Evolutionary conservation across 1,139 yeast genomes (phyloP).

Genomic region (Saccharomycopsis phalli): DNA sequence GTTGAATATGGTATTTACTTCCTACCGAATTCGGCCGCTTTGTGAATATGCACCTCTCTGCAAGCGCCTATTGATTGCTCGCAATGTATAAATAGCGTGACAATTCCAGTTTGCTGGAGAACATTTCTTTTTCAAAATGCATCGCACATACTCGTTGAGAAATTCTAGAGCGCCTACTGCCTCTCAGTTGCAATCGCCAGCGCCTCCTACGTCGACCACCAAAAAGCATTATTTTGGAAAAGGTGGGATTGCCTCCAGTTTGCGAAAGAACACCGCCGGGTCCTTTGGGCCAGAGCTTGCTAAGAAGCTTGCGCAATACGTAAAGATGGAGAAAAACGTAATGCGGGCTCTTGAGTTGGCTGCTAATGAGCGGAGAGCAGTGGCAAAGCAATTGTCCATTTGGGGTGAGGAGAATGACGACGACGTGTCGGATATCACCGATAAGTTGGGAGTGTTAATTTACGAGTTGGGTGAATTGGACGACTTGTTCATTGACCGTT

Average conservation of each 20-base stretch:
- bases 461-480: slow-evolving; percentile 82
- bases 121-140: slow-evolving; percentile 56
- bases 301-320: slow-evolving; percentile 65
- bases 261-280: slow-evolving; percentile 34
- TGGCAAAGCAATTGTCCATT: slow-evolving; percentile 71
- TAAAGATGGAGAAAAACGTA: slow-evolving; percentile 76
- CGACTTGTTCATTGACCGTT: slow-evolving; percentile 79
- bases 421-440: slow-evolving; percentile 78
- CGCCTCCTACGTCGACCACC: slow-evolving; percentile 66
- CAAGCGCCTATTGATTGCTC: no score
- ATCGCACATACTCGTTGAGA: slow-evolving; percentile 97
- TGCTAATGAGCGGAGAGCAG: slow-evolving; percentile 71
- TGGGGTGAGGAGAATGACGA: slow-evolving; percentile 88
- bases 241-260: slow-evolving; percentile 27
- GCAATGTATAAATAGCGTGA: no score
- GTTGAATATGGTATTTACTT: no score
- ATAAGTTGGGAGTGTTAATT: slow-evolving; percentile 74
- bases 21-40: no score
- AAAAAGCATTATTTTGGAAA: slow-evolving; percentile 62
- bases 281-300: slow-evolving; percentile 82
- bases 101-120: no score
- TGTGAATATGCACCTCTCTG: no score
- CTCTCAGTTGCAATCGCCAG: slow-evolving; percentile 72
- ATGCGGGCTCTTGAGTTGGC: slow-evolving; percentile 73
- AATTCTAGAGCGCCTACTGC: slow-evolving; percentile 95